phyloP scores from a whole-genome alignment of 2,329 filamentous ascomycete genomes.

The Cryphonectria carpinicola region DNA sequence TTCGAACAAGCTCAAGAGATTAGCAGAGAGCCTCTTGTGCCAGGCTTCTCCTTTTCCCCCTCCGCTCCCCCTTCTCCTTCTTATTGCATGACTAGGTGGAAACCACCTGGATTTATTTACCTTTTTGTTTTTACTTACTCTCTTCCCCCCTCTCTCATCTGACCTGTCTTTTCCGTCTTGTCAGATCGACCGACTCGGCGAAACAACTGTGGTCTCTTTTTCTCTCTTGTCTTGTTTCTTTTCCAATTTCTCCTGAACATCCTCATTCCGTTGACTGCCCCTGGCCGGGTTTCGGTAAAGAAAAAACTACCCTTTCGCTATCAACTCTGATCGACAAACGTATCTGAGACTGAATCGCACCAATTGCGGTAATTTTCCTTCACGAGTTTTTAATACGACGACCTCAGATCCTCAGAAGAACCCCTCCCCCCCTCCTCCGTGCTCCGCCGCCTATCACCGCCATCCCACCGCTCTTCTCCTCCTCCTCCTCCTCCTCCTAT shows the following conservation, averaged over 20 bases:
- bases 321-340: constrained; percentile 21
- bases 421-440: not conserved
- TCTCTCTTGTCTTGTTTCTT: constrained; percentile 1
- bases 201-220: not conserved
- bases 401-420: not conserved
- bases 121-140: not conserved
- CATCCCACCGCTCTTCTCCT: not conserved
- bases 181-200: not conserved
- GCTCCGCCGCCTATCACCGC: not conserved
- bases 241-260: constrained; percentile 23
- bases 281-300: constrained; percentile 27
- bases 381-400: constrained; percentile 1
- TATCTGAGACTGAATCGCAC: constrained; percentile 9
- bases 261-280: constrained; percentile 24
- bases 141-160: not conserved
- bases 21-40: not conserved
- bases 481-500: not conserved
- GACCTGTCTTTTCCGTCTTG: not conserved
- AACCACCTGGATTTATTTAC: not conserved
- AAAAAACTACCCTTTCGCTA: constrained; percentile 8
- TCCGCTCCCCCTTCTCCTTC: no score
- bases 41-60: not conserved
- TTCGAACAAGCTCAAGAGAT: not conserved
- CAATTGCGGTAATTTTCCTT: constrained; percentile 12
- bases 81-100: not conserved